These are phyloP conservation scores for Talaromyces pinophilus DNA, from an alignment of 2,329 filamentous ascomycete genomes.

Conservation along the genomic window DNA sequence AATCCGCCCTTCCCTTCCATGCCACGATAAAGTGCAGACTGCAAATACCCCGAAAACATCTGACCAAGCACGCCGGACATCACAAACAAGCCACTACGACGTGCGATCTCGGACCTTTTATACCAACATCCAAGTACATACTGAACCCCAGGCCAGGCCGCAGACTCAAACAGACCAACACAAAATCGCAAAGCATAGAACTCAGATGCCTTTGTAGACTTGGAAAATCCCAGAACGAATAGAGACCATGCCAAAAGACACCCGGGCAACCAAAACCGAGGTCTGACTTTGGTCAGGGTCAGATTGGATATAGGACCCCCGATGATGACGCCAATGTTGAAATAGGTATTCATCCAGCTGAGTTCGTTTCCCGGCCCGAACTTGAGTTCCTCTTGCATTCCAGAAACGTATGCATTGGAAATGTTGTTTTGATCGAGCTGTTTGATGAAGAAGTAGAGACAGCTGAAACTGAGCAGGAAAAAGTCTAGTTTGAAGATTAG, in stretches of 20 bases:
- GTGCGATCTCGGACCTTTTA: conserved; percentile 13
- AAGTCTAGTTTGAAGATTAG: conserved; percentile 53
- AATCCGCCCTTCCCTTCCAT: conserved; percentile 12
- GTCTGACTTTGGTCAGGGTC: conserved; percentile 7
- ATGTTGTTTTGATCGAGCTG: conserved; percentile 44
- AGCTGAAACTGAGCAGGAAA: conserved; percentile 31
- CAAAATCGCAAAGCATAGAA: conserved; percentile 12
- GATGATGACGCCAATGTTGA: conserved; percentile 18
- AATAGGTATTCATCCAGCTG: conserved; percentile 22
- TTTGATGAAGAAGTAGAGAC: background rate
- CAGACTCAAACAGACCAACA: conserved; percentile 21
- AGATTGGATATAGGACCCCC: conserved; percentile 15
- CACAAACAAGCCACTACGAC: conserved; percentile 14
- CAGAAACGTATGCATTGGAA: conserved; percentile 33
- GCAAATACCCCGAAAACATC: conserved; percentile 20
- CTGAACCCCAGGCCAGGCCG: conserved; percentile 14
- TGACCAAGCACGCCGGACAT: conserved; percentile 14
- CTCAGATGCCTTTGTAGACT: background rate
- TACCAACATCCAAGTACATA: conserved; percentile 19
- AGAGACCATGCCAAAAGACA: conserved; percentile 16
- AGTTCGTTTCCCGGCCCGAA: conserved; percentile 31
- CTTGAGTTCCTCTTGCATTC: conserved; percentile 51
- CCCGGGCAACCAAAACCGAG: conserved; percentile 16
- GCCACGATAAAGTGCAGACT: conserved; percentile 13
- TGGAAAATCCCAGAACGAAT: conserved; percentile 17